phyloP scores from a whole-genome alignment of 139 green algal species.

The Ettlia oleoabundans region DNA sequence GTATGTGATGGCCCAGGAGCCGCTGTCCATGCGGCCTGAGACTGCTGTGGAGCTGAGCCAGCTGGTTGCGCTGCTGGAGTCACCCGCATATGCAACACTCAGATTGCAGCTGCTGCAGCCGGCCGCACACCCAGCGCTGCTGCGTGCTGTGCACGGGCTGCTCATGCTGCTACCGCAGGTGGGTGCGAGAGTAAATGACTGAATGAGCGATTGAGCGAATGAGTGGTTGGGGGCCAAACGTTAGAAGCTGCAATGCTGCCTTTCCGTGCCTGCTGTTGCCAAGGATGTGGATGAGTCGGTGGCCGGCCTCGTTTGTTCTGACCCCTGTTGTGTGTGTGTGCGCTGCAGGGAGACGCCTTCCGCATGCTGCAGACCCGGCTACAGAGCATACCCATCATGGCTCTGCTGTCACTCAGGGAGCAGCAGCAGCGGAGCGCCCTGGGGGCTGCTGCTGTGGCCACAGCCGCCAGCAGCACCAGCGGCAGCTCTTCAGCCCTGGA shows the following conservation, averaged over 20 bases:
- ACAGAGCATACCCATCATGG: slow-evolving; percentile 53
- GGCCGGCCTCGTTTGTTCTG: too few species aligned
- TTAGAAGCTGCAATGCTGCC: too few species aligned
- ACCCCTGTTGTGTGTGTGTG: too few species aligned
- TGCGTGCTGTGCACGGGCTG: slow-evolving; percentile 84
- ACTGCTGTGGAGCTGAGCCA: slow-evolving; percentile 74
- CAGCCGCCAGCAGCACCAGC: not conserved
- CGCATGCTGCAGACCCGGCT: slow-evolving; percentile 78
- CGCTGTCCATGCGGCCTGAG: slow-evolving; percentile 20
- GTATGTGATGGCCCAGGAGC: slow-evolving; percentile 24
- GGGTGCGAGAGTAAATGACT: not conserved
- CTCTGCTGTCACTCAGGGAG: slow-evolving; percentile 54
- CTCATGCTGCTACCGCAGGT: slow-evolving; percentile 98
- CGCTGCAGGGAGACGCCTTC: slow-evolving; percentile 90
- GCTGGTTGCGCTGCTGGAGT: slow-evolving; percentile 92
- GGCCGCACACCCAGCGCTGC: slow-evolving; percentile 66
- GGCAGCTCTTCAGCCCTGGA: not conserved
- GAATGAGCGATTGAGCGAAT: too few species aligned
- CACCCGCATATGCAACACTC: slow-evolving; percentile 90
- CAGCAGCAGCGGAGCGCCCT: not conserved
- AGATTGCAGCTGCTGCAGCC: slow-evolving; percentile 92
- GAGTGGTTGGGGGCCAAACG: too few species aligned
- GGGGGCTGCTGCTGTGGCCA: not conserved
- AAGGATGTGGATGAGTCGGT: too few species aligned
- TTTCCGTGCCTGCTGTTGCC: too few species aligned